Evolutionary conservation across 169 alveolate species (phyloP), one percentile per base, ranked within the genome.

Genomic region (Plasmodium coatneyi): DNA sequence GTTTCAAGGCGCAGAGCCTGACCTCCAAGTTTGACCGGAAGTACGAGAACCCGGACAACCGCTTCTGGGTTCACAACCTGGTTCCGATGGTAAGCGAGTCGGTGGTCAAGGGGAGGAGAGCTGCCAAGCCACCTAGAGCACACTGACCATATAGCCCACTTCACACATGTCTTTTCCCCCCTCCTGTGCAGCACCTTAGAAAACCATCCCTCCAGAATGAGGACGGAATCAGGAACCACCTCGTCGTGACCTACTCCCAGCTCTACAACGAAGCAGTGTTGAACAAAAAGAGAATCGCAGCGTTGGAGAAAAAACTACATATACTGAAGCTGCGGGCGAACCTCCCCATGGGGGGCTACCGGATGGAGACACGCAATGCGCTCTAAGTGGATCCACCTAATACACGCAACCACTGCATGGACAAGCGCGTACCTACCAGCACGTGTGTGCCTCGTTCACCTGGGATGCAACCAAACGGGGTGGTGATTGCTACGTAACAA

Each of bases 321-420:
- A 86, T 86, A 72, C 66, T 86, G 80, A 86, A 86, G 43, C 71
- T 86, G 30, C 56, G 84, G 70, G 78, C 84, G 4, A 74, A 86
- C 16, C 16, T 30, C 25, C 80, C 39, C 60, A 86, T 39, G 70
- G 80, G 80, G 78, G 86, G 84, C 12, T 76, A 74, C 70, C 78
- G 46, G 70, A 86, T 86, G 71, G 93, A 86, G 80, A 86, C 93
- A 30, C 60, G 93, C n/a, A 86, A 86, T 34, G 93, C 87, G 3
- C 32, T 86, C 56, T 84, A 28, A 84, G 66, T 49, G 60, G 7
- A 49, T 4, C 22, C 25, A 12, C 5, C 60, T 9, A 43, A 43
- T 3, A 10, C 54, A 43, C 5, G 54, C 16, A 0, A 43, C 14
- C 52, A 43, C n/a, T 43, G 3, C n/a, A 43, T n/a, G 0, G n/a